Evolutionary conservation across 495 filamentous ascomycete species (phyloP).

Genomic region (Penicillium bialowiezense): DNA sequence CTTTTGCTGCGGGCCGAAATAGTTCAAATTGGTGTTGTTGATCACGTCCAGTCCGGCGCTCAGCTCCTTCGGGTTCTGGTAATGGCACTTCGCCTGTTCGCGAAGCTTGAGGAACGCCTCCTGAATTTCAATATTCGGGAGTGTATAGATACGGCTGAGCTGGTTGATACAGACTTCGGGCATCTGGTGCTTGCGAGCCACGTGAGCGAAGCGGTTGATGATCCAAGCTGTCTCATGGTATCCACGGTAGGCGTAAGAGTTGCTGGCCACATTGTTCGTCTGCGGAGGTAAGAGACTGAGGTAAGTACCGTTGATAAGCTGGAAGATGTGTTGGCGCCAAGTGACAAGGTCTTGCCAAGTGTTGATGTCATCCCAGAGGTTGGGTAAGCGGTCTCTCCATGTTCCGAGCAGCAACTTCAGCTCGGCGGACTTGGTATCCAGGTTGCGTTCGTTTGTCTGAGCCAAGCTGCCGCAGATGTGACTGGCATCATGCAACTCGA

Average conservation of each 20-base stretch:
- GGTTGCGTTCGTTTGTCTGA: slow-evolving; percentile 76
- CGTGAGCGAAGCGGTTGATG: slow-evolving; percentile 97
- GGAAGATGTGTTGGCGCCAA: slow-evolving; percentile 98
- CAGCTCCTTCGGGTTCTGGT: slow-evolving; percentile 89
- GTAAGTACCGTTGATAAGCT: slow-evolving; percentile 92
- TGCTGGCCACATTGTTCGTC: slow-evolving; percentile 71
- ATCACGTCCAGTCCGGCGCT: slow-evolving; percentile 94
- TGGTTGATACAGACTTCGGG: slow-evolving; percentile 97
- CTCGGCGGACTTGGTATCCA: slow-evolving; percentile 93
- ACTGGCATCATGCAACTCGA: slow-evolving; percentile 96
- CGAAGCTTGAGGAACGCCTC: slow-evolving; percentile 96
- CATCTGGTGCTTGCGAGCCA: slow-evolving; percentile 94
- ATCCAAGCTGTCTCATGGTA: slow-evolving; percentile 99
- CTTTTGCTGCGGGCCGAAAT: slow-evolving; percentile 93
- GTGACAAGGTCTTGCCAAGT: slow-evolving; percentile 98
- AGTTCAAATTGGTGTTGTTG: slow-evolving; percentile 98
- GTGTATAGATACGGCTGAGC: slow-evolving; percentile 93
- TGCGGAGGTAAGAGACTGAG: slow-evolving; percentile 79
- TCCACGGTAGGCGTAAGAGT: slow-evolving; percentile 93
- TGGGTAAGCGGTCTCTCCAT: slow-evolving; percentile 93
- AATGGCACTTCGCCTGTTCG: slow-evolving; percentile 97
- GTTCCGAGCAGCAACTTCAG: slow-evolving; percentile 90
- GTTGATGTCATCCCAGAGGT: slow-evolving; percentile 99
- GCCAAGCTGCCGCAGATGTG: slow-evolving; percentile 88
- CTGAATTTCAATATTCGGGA: slow-evolving; percentile 99